Percentiles rank a stretch among this genome's conserved stretches.
Evolutionary conservation across 805 yeast species (phyloP).

Genomic region (Starmerella gropengiesseri): DNA sequence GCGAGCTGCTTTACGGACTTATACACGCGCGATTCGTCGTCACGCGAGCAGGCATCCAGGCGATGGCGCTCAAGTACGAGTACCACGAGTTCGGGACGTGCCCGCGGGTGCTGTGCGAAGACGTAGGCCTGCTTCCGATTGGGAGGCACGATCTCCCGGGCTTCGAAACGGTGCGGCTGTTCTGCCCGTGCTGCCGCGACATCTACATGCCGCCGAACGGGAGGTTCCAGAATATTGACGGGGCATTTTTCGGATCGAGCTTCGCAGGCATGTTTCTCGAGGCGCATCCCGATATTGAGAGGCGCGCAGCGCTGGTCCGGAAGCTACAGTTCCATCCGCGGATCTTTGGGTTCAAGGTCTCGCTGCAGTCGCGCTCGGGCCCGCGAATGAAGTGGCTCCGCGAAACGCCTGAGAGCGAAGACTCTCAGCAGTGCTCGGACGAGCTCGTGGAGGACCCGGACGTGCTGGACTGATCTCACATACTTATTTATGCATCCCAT

Average conservation of each 20-base stretch:
- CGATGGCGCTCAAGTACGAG: conserved; percentile 83
- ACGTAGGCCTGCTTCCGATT: conserved; percentile 80
- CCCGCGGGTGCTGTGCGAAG: conserved; percentile 80
- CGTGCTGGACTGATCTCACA: conserved; percentile 4
- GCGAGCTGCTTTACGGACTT: conserved; percentile 84
- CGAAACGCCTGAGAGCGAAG: conserved; percentile 50
- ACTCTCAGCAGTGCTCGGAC: conserved; percentile 47
- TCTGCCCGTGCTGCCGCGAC: conserved; percentile 91
- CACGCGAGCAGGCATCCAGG: conserved; percentile 78
- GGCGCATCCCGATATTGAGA: conserved; percentile 82
- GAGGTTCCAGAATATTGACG: conserved; percentile 82
- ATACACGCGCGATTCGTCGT: conserved; percentile 87
- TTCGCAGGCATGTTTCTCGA: conserved; percentile 88
- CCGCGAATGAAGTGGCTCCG: conserved; percentile 96
- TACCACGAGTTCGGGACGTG: conserved; percentile 82
- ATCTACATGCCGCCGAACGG: conserved; percentile 78
- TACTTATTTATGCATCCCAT: not conserved
- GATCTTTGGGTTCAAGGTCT: conserved; percentile 77
- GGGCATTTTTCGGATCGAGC: conserved; percentile 93
- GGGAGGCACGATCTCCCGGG: conserved; percentile 90
- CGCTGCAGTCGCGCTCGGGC: conserved; percentile 65
- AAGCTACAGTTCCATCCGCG: conserved; percentile 48
- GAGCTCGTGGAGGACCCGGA: conserved; percentile 16
- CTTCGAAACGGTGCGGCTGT: conserved; percentile 78
- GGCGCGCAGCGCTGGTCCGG: conserved; percentile 53